Conservation (phyloP, 2,329 filamentous ascomycete genomes). For the Hypoxylon sp. region DNA sequence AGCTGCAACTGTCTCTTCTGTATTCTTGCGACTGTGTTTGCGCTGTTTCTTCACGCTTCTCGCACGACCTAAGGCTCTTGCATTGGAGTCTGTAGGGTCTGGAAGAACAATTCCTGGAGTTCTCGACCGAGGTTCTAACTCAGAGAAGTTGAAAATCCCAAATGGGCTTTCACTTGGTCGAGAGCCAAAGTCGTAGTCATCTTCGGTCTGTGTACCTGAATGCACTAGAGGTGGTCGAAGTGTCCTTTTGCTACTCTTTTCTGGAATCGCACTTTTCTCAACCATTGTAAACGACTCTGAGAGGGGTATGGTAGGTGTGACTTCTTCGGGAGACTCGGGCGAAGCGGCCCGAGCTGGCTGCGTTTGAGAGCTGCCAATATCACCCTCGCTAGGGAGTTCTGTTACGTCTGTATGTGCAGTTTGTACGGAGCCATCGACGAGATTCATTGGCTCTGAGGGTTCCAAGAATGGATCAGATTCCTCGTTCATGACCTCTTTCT, state of each 20-base stretch:
- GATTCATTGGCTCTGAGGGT: conserved; percentile 1
- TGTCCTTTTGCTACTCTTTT: conserved; percentile 41
- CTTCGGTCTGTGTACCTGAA: conserved; percentile 51
- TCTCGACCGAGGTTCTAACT: conserved; percentile 54
- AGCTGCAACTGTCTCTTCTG: conserved; percentile 66
- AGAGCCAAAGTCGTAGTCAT: conserved; percentile 26
- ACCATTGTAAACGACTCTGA: conserved; percentile 42
- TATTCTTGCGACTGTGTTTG: conserved; percentile 59
- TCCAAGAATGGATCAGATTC: not conserved
- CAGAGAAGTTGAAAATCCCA: conserved; percentile 41
- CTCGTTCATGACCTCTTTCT: not conserved
- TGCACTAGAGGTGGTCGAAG: conserved; percentile 44
- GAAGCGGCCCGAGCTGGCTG: conserved; percentile 4
- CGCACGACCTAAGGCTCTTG: conserved; percentile 56
- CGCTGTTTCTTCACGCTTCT: conserved; percentile 61
- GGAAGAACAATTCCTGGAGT: conserved; percentile 64
- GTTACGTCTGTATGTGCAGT: conserved; percentile 3
- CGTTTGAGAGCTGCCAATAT: conserved; percentile 1
- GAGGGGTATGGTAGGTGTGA: conserved; percentile 32
- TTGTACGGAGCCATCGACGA: not conserved
- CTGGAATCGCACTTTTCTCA: conserved; percentile 34
- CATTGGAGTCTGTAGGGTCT: conserved; percentile 56
- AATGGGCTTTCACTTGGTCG: conserved; percentile 37
- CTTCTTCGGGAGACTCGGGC: conserved; percentile 33
- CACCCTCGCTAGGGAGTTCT: not conserved